Percentiles rank a stretch among this genome's conserved stretches.
Conservation (phyloP, 116 monocot species). For the Phalaenopsis hybrid region DNA sequence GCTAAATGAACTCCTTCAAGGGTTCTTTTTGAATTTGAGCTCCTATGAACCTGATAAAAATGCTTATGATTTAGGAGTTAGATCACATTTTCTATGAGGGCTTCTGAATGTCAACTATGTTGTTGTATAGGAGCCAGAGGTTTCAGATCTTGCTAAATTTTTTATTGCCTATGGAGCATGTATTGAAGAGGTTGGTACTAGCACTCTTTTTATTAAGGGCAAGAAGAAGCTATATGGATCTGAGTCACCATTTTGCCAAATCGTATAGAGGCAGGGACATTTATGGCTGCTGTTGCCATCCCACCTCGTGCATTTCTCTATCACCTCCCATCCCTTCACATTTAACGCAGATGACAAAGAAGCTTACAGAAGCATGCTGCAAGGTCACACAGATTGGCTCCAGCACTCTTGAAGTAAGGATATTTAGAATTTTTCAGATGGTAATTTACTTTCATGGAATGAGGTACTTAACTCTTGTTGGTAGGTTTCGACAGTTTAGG, state of each 20-base stretch:
- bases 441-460: not conserved
- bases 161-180: conserved; percentile 37
- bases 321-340: conserved; percentile 38
- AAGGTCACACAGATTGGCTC: conserved; percentile 23
- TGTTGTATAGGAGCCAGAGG: conserved; percentile 39
- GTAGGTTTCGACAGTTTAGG: conserved; percentile 25
- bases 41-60: not conserved
- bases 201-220: conserved; percentile 30
- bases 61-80: not conserved
- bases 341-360: conserved; percentile 19
- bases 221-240: conserved; percentile 24
- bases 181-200: conserved; percentile 35
- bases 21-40: not conserved
- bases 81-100: not conserved
- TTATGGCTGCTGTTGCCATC: conserved; percentile 48
- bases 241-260: conserved; percentile 36
- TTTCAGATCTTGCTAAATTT: conserved; percentile 38
- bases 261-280: conserved; percentile 46
- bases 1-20: not conserved
- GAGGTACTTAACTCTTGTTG: not conserved
- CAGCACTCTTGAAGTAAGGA: conserved; percentile 22
- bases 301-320: conserved; percentile 30
- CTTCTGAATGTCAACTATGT: not conserved
- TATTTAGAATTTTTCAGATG: not conserved
- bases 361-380: conserved; percentile 37